These are phyloP conservation scores for Xylariaceae sp. DNA, from an alignment of 2,329 filamentous ascomycete genomes.

Conservation along the genomic window DNA sequence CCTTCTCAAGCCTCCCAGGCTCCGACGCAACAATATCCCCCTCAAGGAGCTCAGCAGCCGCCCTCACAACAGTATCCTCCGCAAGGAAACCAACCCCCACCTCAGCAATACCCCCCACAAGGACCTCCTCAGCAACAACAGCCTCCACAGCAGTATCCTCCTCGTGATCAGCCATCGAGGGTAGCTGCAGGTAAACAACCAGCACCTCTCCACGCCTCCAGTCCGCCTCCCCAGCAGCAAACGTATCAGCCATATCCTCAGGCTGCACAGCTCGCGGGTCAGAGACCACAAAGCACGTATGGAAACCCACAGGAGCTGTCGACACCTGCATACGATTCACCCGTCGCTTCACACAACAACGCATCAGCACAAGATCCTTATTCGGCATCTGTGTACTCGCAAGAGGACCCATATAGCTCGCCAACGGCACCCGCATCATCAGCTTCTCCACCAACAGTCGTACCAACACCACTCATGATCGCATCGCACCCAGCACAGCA, in stretches of 20 bases:
- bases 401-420: slow-evolving; percentile 42
- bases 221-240: slow-evolving; percentile 45
- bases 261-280: slow-evolving; percentile 42
- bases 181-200: slow-evolving; percentile 48
- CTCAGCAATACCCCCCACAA: slow-evolving; percentile 22
- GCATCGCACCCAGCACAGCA: slow-evolving; percentile 27
- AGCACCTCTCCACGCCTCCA: slow-evolving; percentile 49
- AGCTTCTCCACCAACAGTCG: slow-evolving; percentile 28
- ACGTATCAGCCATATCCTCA: slow-evolving; percentile 48
- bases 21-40: slow-evolving; percentile 47
- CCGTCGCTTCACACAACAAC: slow-evolving; percentile 54
- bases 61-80: slow-evolving; percentile 48
- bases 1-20: slow-evolving; percentile 37
- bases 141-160: slow-evolving; percentile 47
- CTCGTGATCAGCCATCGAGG: slow-evolving; percentile 50
- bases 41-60: slow-evolving; percentile 32
- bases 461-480: slow-evolving; percentile 26
- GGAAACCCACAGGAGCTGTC: slow-evolving; percentile 74
- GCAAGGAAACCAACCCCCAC: slow-evolving; percentile 30
- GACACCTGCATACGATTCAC: slow-evolving; percentile 74
- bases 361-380: slow-evolving; percentile 38
- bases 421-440: slow-evolving; percentile 29
- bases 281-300: slow-evolving; percentile 65
- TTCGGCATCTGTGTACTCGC: slow-evolving; percentile 47
- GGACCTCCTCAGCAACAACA: slow-evolving; percentile 36